Percentiles rank a stretch among this genome's conserved stretches.
Conservation (phyloP, 768 basidiomycete species). For the Trichaptum fuscoviolaceum region DNA sequence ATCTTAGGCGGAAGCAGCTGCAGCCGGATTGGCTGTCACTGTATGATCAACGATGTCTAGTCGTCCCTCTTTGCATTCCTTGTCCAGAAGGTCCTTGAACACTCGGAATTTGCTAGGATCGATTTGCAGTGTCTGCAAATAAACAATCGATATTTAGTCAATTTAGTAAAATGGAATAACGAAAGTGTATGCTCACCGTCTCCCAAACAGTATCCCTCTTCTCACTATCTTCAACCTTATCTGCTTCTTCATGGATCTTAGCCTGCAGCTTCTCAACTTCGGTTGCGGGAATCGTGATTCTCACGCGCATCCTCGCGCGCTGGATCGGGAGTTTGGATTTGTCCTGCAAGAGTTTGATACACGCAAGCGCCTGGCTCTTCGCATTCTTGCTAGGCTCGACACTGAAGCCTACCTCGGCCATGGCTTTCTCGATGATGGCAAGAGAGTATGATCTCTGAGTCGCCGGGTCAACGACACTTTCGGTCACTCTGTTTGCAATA, state of each 20-base stretch:
- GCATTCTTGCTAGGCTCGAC: conserved; percentile 85
- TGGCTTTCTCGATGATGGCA: conserved; percentile 95
- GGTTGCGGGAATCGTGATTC: conserved; percentile 63
- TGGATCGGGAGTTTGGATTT: conserved; percentile 88
- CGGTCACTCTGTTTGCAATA: conserved; percentile 90
- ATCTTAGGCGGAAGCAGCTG: conserved; percentile 16
- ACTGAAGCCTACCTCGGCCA: conserved; percentile 92
- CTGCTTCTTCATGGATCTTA: conserved; percentile 65
- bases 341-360: conserved; percentile 77
- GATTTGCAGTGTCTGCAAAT: conserved; percentile 74
- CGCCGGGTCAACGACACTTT: conserved; percentile 91
- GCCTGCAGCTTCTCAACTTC: conserved; percentile 68
- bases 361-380: conserved; percentile 89
- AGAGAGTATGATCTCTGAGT: conserved; percentile 90
- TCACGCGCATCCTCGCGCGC: conserved; percentile 88
- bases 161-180: not conserved
- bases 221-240: conserved; percentile 82
- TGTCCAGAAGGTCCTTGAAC: conserved; percentile 85
- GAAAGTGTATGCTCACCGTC: conserved; percentile 50
- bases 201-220: conserved; percentile 76
- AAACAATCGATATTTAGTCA: not conserved
- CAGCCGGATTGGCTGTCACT: conserved; percentile 62
- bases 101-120: conserved; percentile 89
- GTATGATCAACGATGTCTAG: conserved; percentile 62
- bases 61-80: conserved; percentile 85